phyloP scores from a whole-genome alignment of 306 rosid genomes.

The Luffa aegyptiaca region DNA sequence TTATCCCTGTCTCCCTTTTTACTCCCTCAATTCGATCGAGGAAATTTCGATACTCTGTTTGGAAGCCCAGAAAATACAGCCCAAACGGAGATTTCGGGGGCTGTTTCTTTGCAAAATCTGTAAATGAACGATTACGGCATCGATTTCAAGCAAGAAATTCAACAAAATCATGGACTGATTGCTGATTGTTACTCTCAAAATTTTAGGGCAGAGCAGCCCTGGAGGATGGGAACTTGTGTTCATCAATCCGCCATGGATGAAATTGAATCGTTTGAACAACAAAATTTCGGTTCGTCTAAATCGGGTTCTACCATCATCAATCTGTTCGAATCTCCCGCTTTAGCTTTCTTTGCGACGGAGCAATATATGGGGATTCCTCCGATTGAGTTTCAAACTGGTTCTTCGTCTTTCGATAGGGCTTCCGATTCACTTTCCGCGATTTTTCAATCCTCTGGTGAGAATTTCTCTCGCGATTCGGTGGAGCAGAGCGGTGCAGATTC shows the following conservation, averaged over 20 bases:
- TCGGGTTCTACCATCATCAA: constrained; percentile 32
- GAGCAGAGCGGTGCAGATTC: constrained; percentile 26
- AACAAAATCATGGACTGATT: constrained; percentile 27
- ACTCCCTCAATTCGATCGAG: neutral
- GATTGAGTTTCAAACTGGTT: constrained; percentile 23
- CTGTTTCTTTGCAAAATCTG: neutral
- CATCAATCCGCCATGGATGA: constrained; percentile 29
- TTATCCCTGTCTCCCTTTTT: neutral
- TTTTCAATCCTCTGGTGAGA: neutral
- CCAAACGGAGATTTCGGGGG: neutral
- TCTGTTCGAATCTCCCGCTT: constrained; percentile 57
- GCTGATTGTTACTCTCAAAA: constrained; percentile 21
- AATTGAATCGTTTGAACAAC: constrained; percentile 18
- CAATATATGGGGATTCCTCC: constrained; percentile 60
- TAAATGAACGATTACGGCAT: constrained; percentile 21
- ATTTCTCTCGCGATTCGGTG: constrained; percentile 23
- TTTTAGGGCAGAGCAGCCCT: constrained; percentile 32
- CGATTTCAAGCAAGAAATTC: constrained; percentile 32
- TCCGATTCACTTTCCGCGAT: neutral
- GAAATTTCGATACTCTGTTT: neutral
- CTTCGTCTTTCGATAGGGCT: neutral
- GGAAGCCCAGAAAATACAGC: neutral
- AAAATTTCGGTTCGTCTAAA: constrained; percentile 21
- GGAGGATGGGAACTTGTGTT: constrained; percentile 36
- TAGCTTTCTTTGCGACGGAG: constrained; percentile 62